These are phyloP conservation scores for Termitomyces sp. DNA, from an alignment of 1,284 basidiomycete genomes.

Conservation along the genomic window DNA sequence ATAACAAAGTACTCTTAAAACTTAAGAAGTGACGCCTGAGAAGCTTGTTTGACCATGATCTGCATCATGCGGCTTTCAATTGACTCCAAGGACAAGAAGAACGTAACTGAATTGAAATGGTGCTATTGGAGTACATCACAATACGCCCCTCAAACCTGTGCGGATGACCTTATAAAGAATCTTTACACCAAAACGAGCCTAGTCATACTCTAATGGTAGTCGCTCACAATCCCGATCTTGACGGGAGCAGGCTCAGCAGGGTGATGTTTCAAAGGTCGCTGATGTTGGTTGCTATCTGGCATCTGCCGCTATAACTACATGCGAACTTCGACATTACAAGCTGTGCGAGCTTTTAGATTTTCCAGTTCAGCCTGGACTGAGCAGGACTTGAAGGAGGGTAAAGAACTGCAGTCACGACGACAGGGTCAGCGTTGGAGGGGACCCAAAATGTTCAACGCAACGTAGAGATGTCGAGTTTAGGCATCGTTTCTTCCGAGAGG, in stretches of 20 bases:
- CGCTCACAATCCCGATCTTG: neutral
- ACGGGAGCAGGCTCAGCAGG: neutral
- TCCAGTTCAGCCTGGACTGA: neutral
- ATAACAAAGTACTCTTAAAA: neutral
- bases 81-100: neutral
- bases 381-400: neutral
- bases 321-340: neutral
- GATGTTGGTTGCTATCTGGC: neutral
- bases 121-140: neutral
- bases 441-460: neutral
- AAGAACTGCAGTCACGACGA: neutral
- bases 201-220: neutral
- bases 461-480: neutral
- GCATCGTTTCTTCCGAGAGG: neutral
- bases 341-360: neutral
- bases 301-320: neutral
- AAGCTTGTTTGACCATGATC: neutral
- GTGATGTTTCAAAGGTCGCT: neutral
- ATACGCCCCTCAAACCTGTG: neutral
- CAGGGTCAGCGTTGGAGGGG: neutral
- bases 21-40: neutral
- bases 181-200: neutral
- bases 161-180: neutral
- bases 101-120: neutral
- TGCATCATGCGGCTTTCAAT: neutral